Percentiles rank a stretch among this genome's conserved stretches.
Evolutionary conservation across 192 early-diverging fungal species (phyloP).

Genomic region (Coemansia sp.): DNA sequence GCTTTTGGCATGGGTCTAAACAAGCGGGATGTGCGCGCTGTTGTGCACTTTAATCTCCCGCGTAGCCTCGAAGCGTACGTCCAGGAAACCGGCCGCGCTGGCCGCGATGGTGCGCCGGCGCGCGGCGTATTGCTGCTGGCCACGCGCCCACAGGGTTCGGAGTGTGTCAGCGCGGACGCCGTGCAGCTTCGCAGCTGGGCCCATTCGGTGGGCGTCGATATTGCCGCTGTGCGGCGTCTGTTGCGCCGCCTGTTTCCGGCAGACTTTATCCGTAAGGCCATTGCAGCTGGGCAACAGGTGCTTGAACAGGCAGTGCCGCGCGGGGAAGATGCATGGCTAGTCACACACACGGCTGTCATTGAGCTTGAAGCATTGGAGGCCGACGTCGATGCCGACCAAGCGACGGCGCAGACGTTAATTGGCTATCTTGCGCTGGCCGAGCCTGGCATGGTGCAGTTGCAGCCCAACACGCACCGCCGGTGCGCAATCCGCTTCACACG

Average conservation of each 20-base stretch:
- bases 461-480: slow-evolving; percentile 38
- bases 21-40: slow-evolving; percentile 67
- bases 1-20: slow-evolving; percentile 78
- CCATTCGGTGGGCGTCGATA: slow-evolving; percentile 25
- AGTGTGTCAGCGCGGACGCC: slow-evolving; percentile 13
- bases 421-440: slow-evolving; percentile 37
- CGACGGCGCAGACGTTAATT: slow-evolving; percentile 37
- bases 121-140: slow-evolving; percentile 56
- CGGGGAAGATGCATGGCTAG: neutral
- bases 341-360: slow-evolving; percentile 19
- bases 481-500: slow-evolving; percentile 32
- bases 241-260: slow-evolving; percentile 21
- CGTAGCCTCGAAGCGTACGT: slow-evolving; percentile 73
- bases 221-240: slow-evolving; percentile 21
- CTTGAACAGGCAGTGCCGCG: neutral
- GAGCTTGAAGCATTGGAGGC: slow-evolving; percentile 15
- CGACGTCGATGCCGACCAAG: slow-evolving; percentile 30
- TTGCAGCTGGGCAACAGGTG: slow-evolving; percentile 6
- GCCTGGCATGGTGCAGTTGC: slow-evolving; percentile 15
- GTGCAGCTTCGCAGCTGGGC: slow-evolving; percentile 30
- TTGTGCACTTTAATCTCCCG: slow-evolving; percentile 70
- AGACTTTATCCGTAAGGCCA: slow-evolving; percentile 17
- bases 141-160: neutral
- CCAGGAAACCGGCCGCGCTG: slow-evolving; percentile 74
- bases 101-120: slow-evolving; percentile 58